These are phyloP conservation scores for Phytomonas sp. DNA, from an alignment of 208 protist species.

Conservation along the genomic window DNA sequence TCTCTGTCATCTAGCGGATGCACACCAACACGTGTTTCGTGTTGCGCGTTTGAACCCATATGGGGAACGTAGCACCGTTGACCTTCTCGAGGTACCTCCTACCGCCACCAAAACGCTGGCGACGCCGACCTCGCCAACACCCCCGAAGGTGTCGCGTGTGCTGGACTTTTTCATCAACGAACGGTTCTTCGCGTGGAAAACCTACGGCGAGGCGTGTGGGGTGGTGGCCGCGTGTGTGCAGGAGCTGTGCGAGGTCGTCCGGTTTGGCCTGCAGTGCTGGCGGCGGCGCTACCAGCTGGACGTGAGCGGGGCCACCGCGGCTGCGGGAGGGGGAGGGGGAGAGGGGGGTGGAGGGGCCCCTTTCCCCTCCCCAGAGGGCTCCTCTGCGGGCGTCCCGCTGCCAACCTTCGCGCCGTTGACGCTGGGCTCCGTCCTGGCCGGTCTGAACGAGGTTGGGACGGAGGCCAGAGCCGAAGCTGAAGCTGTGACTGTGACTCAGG, in stretches of 20 bases:
- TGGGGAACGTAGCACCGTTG: conserved; percentile 42
- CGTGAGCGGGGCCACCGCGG: background rate
- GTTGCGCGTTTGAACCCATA: conserved; percentile 32
- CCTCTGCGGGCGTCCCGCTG: background rate
- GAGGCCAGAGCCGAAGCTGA: no score
- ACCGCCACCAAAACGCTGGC: background rate
- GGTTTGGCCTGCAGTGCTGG: conserved; percentile 17
- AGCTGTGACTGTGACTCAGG: no score
- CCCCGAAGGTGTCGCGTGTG: conserved; percentile 9
- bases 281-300: conserved; percentile 9
- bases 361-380: background rate
- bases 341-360: no score
- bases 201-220: conserved; percentile 58
- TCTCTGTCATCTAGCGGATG: conserved; percentile 29
- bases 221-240: conserved; percentile 46
- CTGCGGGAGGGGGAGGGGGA: no score
- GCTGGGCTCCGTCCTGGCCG: background rate
- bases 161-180: conserved; percentile 69
- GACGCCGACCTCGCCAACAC: background rate
- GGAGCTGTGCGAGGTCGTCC: conserved; percentile 46
- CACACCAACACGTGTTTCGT: conserved; percentile 31
- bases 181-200: conserved; percentile 54
- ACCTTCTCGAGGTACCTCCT: conserved; percentile 17
- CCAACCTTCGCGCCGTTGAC: background rate
- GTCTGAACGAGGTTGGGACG: no score